Evolutionary conservation across 495 filamentous ascomycete species (phyloP).

Genomic region (Podospora didyma): DNA sequence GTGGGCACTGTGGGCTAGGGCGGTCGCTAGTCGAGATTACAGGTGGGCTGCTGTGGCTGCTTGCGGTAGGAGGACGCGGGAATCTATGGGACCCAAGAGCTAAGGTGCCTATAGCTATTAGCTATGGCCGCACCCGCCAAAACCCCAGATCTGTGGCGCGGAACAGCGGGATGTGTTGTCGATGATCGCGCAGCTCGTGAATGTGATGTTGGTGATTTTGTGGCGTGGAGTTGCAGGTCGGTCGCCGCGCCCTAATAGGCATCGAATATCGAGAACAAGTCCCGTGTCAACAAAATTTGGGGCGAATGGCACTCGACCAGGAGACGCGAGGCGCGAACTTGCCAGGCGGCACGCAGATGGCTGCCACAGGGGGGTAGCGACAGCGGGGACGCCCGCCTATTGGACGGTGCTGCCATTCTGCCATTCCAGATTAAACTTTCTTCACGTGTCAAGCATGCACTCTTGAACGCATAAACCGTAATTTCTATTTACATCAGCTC

Average conservation of each 20-base stretch:
- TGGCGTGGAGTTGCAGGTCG: not conserved
- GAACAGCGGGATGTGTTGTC: no score
- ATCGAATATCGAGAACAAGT: not conserved
- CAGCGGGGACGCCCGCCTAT: constrained; percentile 11
- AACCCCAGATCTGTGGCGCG: no score
- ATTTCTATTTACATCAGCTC: no score
- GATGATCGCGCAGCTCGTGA: not conserved
- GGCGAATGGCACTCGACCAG: constrained; percentile 3
- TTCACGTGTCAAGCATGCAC: constrained; percentile 15
- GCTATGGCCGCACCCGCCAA: no score
- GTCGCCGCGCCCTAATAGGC: not conserved
- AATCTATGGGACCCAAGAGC: not conserved
- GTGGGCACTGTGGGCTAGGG: no score
- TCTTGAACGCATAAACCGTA: not conserved
- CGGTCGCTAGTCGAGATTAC: constrained; percentile 5
- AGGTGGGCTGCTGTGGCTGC: constrained; percentile 4
- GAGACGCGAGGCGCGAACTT: constrained; percentile 27
- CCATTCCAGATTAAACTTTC: constrained; percentile 19
- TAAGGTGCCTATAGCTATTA: not conserved
- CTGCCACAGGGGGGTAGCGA: not conserved
- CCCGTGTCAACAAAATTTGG: constrained; percentile 35
- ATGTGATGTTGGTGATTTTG: not conserved
- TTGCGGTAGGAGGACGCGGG: not conserved
- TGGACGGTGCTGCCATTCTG: constrained; percentile 12
- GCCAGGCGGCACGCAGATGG: constrained; percentile 6